Base-by-base conservation (phyloP, 208 protist species). In the Vickermania ingenoplastis region DNA sequence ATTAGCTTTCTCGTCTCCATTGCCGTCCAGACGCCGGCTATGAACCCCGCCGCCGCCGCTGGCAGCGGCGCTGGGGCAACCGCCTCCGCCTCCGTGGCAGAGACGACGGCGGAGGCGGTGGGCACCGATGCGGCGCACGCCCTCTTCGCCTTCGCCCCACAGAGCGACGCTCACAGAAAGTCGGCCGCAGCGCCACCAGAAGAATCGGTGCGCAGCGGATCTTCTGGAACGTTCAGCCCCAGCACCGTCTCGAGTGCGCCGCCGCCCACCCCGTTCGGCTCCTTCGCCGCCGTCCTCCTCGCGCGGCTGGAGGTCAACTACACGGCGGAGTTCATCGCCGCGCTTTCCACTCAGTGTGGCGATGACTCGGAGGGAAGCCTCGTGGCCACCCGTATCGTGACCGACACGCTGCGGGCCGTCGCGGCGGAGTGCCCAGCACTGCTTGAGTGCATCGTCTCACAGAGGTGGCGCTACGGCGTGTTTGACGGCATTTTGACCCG, bases 401-500 rank as follows among this genome's bases (percentile, higher is more conserved):
- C 69, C 3, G 84, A 92, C 59, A 79, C 63, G 21, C 54, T 94
- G 26, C 61, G 66, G 24, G 23, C 54, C 27, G 54, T 92, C 23
- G 41, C 60, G 1, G 53, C 66, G 28, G 61, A 53, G 27, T 60
- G 81, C 1, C 53, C 71, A 14, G 49, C 56, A 25, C 57, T 79
- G 56, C 71, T 90, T 53, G 70, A 68, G 27, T 62, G 54, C 17
- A 55, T 91, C 24, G 51, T 85, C 7, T 31, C 24, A 7, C 26
- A 58, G 23, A 60, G 49, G n/a, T 91, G 83, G 87, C 66, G 74
- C 27, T 61, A 79, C 31, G 75, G 81, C n/a, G 67, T 98, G 25
- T 79, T 84, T 27, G 64, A 75, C 2, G 92, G 95, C 45, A 79
- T 98, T 52, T 63, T 97, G 11, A 90, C 86, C 58, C 96, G 96